Evolutionary conservation across 2,329 filamentous ascomycete species (phyloP).

Genomic region (Fusarium sulawesiense): DNA sequence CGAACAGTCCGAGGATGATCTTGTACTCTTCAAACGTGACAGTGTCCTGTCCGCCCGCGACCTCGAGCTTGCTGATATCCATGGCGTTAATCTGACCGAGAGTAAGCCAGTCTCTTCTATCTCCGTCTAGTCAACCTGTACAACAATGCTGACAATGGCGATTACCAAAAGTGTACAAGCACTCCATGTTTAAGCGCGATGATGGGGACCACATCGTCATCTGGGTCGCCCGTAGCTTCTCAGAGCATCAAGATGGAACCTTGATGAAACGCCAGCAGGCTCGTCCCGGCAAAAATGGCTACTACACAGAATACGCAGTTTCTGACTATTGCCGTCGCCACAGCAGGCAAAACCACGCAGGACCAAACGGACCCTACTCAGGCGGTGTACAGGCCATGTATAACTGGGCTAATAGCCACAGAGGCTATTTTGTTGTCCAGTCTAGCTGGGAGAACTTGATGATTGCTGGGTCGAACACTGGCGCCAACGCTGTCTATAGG

Average conservation of each 20-base stretch:
- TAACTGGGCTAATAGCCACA: fast-evolving
- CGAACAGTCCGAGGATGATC: too few relatives aligned
- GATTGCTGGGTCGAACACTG: background rate
- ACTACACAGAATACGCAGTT: too few relatives aligned
- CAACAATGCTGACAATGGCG: too few relatives aligned
- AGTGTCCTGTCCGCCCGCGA: too few relatives aligned
- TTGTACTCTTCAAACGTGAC: too few relatives aligned
- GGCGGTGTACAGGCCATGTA: background rate
- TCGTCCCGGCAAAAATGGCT: background rate
- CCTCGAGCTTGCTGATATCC: too few relatives aligned
- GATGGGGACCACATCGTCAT: background rate
- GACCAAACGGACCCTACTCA: background rate
- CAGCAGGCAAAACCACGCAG: background rate
- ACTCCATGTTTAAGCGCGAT: background rate
- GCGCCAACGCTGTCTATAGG: background rate
- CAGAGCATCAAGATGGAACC: background rate
- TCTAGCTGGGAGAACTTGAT: background rate
- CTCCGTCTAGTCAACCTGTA: too few relatives aligned
- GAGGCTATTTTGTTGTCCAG: fast-evolving
- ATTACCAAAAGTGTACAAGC: background rate
- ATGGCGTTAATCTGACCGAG: too few relatives aligned
- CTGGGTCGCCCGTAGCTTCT: background rate
- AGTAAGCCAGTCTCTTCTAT: too few relatives aligned
- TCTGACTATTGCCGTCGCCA: background rate
- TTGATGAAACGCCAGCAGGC: background rate